These are phyloP conservation scores for Stephanocyclus meneghinianus DNA, from an alignment of 352 stramenopile species.

Conservation along the genomic window DNA sequence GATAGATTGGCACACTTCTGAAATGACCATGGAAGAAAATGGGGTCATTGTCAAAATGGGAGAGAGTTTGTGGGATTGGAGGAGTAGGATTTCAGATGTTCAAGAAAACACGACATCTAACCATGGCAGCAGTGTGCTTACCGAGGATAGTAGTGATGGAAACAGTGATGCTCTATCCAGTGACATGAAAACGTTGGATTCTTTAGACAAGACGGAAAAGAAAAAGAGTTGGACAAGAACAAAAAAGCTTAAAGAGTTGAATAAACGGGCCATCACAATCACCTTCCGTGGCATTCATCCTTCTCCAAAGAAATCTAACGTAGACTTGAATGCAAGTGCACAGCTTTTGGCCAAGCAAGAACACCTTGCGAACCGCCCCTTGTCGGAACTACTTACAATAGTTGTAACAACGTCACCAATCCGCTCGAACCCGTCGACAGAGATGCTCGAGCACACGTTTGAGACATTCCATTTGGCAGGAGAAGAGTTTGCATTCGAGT, in stretches of 20 bases:
- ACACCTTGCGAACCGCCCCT: constrained; percentile 10
- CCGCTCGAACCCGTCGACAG: constrained; percentile 77
- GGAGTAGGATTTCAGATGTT: constrained; percentile 49
- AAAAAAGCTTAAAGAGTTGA: constrained; percentile 34
- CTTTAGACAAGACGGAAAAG: constrained; percentile 18
- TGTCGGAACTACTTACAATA: constrained; percentile 77
- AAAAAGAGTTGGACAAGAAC: constrained; percentile 30
- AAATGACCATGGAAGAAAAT: constrained; percentile 50
- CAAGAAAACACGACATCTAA: not conserved
- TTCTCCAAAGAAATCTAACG: not conserved
- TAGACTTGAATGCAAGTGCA: not conserved
- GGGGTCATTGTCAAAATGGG: constrained; percentile 57
- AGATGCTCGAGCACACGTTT: constrained; percentile 76
- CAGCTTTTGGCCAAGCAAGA: not conserved
- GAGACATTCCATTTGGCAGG: constrained; percentile 72
- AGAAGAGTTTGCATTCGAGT: constrained; percentile 73
- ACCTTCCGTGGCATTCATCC: constrained; percentile 37
- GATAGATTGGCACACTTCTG: constrained; percentile 36
- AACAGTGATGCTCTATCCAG: constrained; percentile 27
- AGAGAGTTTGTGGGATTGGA: constrained; percentile 70
- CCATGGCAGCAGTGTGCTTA: not conserved
- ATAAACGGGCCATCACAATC: constrained; percentile 35
- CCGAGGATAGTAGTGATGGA: constrained; percentile 1
- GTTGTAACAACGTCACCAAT: constrained; percentile 82
- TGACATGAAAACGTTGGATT: constrained; percentile 14